Evolutionary conservation across 1,284 basidiomycete species (phyloP).

Genomic region (Trametes sp.): DNA sequence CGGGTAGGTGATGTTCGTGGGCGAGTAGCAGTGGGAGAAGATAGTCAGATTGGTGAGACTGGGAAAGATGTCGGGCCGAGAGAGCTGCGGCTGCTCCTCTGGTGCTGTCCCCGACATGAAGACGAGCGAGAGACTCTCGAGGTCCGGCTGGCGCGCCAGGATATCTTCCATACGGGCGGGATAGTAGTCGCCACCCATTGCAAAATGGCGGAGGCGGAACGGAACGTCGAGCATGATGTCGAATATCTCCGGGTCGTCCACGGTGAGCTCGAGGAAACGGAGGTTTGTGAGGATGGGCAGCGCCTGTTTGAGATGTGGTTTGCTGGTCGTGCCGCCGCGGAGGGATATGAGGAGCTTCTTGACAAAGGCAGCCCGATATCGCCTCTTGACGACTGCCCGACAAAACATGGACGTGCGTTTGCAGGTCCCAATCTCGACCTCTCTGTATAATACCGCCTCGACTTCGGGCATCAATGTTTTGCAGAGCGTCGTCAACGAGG

Average conservation of each 20-base stretch:
- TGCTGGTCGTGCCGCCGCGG: not conserved
- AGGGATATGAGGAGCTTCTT: not conserved
- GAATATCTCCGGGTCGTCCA: not conserved
- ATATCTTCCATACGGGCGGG: not conserved
- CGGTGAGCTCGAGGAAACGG: not conserved
- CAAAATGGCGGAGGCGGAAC: not conserved
- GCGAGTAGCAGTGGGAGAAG: not conserved
- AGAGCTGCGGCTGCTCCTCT: not conserved
- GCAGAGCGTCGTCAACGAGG: not conserved
- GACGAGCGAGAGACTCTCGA: not conserved
- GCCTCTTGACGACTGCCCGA: not conserved
- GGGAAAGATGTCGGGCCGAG: too few relatives aligned
- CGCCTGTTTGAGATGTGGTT: not conserved
- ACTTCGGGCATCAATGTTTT: not conserved
- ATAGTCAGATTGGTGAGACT: not conserved
- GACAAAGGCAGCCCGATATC: not conserved
- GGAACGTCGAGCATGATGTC: not conserved
- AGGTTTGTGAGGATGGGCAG: not conserved
- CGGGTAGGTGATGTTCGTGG: not conserved
- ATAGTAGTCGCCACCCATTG: not conserved
- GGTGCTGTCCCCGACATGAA: not conserved
- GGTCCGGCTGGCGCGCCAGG: constrained; percentile 1
- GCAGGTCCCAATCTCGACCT: not conserved
- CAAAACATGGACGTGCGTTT: not conserved
- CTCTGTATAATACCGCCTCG: constrained; percentile 1